Conservation (phyloP, 106 monocot genomes). For the Dendrobium catenatum region DNA sequence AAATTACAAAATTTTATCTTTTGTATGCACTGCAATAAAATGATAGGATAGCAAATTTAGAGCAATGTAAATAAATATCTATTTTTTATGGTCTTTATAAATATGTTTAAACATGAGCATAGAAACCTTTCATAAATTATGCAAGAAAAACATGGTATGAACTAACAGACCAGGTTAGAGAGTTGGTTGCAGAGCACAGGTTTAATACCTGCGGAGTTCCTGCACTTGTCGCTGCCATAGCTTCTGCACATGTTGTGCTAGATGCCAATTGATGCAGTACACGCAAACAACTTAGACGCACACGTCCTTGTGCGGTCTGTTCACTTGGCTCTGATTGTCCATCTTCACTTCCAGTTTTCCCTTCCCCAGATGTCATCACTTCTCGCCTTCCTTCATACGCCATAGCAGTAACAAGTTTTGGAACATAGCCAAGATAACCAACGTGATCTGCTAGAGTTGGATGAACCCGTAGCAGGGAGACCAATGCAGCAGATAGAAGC, state of each 20-base stretch:
- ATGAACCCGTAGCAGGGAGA: conserved; percentile 91
- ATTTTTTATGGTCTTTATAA: background rate
- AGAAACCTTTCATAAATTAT: background rate
- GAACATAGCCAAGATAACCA: conserved; percentile 98
- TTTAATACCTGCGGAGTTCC: conserved; percentile 81
- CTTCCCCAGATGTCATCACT: conserved; percentile 72
- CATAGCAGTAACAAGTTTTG: conserved; percentile 92
- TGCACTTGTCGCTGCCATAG: conserved; percentile 97
- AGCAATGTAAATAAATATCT: background rate
- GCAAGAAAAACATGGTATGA: background rate
- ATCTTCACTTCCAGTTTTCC: conserved; percentile 33
- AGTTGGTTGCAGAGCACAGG: background rate
- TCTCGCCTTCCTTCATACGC: conserved; percentile 94
- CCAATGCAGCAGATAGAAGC: conserved; percentile 90
- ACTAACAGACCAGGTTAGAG: background rate
- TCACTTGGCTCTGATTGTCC: conserved; percentile 26
- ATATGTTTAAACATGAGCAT: background rate
- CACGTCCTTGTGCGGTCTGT: conserved; percentile 82
- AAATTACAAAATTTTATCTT: background rate
- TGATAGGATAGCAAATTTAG: background rate
- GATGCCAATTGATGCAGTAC: conserved; percentile 94
- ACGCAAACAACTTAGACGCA: conserved; percentile 91
- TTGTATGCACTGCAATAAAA: background rate
- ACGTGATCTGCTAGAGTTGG: conserved; percentile 94
- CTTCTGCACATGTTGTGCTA: conserved; percentile 97